phyloP scores from a whole-genome alignment of 805 yeast species.

The Candida multigemmis region DNA sequence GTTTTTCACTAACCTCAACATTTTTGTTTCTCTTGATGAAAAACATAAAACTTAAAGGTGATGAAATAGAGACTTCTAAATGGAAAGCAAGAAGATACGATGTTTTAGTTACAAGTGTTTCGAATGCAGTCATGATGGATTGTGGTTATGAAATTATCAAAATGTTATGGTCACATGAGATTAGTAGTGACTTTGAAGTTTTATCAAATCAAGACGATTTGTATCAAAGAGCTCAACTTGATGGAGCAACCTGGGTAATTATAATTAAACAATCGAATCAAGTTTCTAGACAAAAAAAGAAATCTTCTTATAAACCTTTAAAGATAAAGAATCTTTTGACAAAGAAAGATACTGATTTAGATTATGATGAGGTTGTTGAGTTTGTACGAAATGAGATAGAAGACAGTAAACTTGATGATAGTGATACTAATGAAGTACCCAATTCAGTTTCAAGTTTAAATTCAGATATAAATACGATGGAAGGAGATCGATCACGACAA shows the following conservation, averaged over 20 bases:
- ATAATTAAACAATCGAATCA: slow-evolving; percentile 59
- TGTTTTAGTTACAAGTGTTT: slow-evolving; percentile 67
- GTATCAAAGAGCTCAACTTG: slow-evolving; percentile 49
- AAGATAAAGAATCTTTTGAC: slow-evolving; percentile 57
- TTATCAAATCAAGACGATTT: slow-evolving; percentile 49
- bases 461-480: too few species aligned
- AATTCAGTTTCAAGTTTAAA: too few species aligned
- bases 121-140: slow-evolving; percentile 44
- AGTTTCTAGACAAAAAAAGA: slow-evolving; percentile 19
- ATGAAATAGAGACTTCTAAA: slow-evolving; percentile 13
- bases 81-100: slow-evolving; percentile 53
- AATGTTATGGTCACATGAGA: slow-evolving; percentile 66
- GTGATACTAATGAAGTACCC: neutral
- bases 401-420: slow-evolving; percentile 8
- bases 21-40: slow-evolving; percentile 28
- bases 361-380: slow-evolving; percentile 51
- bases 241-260: slow-evolving; percentile 71
- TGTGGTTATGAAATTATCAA: slow-evolving; percentile 57
- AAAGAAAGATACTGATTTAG: slow-evolving; percentile 63
- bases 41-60: slow-evolving; percentile 10
- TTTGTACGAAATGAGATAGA: slow-evolving; percentile 16
- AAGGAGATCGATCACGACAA: too few species aligned
- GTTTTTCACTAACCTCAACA: slow-evolving; percentile 65
- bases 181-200: slow-evolving; percentile 57
- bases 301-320: slow-evolving; percentile 61